These are phyloP conservation scores for Arxiozyma slooffiae DNA, from an alignment of 1,139 yeast genomes.

Conservation along the genomic window DNA sequence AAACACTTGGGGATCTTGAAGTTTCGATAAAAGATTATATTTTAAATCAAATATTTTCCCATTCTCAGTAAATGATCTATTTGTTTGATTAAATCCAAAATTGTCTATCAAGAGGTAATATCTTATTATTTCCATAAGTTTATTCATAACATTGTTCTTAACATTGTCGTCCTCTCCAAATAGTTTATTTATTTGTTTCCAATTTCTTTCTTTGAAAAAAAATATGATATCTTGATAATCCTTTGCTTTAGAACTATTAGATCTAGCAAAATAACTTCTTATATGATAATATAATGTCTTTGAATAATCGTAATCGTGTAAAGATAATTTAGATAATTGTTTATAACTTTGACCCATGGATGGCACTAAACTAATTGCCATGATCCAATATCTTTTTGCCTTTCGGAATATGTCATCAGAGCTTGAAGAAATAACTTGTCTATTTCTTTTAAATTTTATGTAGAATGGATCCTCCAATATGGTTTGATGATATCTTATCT, in stretches of 20 bases:
- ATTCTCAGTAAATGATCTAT: background rate
- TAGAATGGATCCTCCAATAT: constrained; percentile 1
- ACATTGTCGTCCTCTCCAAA: background rate
- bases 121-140: too few relatives aligned
- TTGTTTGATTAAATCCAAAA: background rate
- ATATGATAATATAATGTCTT: background rate
- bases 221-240: background rate
- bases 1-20: background rate
- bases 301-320: background rate
- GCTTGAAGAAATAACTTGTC: too few relatives aligned
- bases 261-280: constrained; percentile 1
- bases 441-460: background rate
- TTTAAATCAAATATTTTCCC: background rate
- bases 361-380: constrained; percentile 2
- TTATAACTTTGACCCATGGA: constrained; percentile 1
- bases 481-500: background rate
- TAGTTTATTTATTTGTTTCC: background rate
- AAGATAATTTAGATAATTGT: too few relatives aligned
- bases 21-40: background rate
- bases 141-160: background rate
- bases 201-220: constrained; percentile 1
- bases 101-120: background rate
- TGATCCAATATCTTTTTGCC: constrained; percentile 1
- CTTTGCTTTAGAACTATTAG: background rate
- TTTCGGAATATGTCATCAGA: background rate